Conservation (phyloP, 2,329 filamentous ascomycete species). For the Penicillium sp. region DNA sequence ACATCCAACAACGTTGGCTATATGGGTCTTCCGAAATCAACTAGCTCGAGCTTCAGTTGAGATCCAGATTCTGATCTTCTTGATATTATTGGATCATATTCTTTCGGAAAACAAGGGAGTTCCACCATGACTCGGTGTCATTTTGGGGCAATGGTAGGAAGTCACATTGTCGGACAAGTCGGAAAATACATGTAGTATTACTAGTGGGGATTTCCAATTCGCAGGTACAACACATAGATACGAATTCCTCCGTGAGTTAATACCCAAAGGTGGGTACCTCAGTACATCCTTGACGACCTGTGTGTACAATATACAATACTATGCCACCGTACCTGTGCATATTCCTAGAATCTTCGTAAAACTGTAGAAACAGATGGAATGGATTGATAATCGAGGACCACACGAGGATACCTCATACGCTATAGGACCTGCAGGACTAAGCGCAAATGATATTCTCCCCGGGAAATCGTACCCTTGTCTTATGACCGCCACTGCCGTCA, state of each 20-base stretch:
- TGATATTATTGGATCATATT: slow-evolving; percentile 13
- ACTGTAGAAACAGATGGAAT: slow-evolving; percentile 20
- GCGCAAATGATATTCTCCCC: slow-evolving; percentile 3
- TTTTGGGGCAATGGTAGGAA: not conserved
- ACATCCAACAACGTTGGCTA: not conserved
- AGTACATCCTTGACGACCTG: too few species aligned
- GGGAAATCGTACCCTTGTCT: slow-evolving; percentile 14
- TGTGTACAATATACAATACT: not conserved
- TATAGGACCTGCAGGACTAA: slow-evolving; percentile 1
- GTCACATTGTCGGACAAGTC: not conserved
- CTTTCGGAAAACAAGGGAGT: slow-evolving; percentile 15
- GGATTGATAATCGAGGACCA: slow-evolving; percentile 14
- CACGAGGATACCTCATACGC: not conserved
- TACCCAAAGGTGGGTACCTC: too few species aligned
- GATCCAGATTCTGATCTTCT: slow-evolving; percentile 10
- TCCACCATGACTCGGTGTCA: slow-evolving; percentile 14
- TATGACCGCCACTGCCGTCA: slow-evolving; percentile 26
- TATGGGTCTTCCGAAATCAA: not conserved
- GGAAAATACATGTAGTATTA: not conserved
- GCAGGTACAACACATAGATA: not conserved
- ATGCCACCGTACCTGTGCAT: not conserved
- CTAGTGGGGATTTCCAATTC: not conserved
- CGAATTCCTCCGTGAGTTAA: too few species aligned
- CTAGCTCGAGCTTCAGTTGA: slow-evolving; percentile 1
- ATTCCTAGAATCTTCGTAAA: not conserved